These are phyloP conservation scores for Metarhizium robertsii DNA, from an alignment of 2,329 filamentous ascomycete species.

Conservation along the genomic window DNA sequence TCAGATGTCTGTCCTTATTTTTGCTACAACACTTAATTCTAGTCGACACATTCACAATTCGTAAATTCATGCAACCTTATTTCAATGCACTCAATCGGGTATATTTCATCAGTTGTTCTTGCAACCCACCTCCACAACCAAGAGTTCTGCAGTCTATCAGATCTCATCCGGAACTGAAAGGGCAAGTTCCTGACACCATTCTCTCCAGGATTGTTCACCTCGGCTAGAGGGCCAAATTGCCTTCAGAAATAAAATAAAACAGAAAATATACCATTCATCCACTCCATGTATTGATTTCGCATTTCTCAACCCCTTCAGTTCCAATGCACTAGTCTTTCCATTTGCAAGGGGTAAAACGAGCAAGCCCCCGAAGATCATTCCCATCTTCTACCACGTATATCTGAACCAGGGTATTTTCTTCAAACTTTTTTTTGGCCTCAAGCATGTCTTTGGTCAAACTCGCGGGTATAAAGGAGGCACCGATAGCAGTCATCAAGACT, in stretches of 20 bases:
- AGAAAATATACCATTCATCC: not conserved
- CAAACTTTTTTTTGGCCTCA: constrained; percentile 15
- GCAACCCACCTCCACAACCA: not conserved
- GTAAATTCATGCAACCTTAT: constrained; percentile 5
- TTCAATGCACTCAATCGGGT: not conserved
- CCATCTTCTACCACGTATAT: not conserved
- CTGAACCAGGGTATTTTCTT: constrained; percentile 22
- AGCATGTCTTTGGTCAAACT: constrained; percentile 18
- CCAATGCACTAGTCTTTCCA: not conserved
- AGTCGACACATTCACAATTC: not conserved
- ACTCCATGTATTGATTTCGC: not conserved
- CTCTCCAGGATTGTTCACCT: not conserved
- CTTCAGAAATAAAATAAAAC: not conserved
- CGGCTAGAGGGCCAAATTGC: not conserved
- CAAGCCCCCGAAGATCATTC: not conserved
- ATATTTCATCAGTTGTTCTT: not conserved
- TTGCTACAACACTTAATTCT: too few relatives aligned
- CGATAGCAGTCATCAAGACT: constrained; percentile 24
- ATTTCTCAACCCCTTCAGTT: not conserved
- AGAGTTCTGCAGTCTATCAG: not conserved
- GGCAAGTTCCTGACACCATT: not conserved
- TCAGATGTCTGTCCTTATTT: too few relatives aligned
- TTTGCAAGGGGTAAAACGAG: not conserved
- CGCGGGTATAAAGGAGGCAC: constrained; percentile 25
- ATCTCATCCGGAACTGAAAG: not conserved